Conservation (phyloP, 1,139 yeast genomes). For the Sugiyamaella xylanicola region DNA sequence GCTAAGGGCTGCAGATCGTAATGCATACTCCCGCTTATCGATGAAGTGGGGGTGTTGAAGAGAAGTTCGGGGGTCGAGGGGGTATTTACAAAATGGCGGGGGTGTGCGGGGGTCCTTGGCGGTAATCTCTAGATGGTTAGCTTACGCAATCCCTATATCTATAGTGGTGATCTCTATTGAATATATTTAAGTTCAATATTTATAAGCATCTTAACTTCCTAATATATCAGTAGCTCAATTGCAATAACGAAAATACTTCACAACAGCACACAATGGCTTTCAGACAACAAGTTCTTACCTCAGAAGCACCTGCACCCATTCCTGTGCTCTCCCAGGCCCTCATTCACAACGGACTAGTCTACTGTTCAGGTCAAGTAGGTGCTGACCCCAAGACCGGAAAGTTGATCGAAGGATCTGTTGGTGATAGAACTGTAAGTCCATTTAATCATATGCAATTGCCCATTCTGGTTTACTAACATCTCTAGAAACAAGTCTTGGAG, state of each 20-base stretch:
- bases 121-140: no score
- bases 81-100: constrained; percentile 10
- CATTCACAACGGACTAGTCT: constrained; percentile 53
- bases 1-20: background rate
- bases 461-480: no score
- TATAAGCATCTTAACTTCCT: background rate
- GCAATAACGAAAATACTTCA: background rate
- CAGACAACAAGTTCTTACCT: constrained; percentile 31
- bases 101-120: constrained; percentile 1
- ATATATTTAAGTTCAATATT: background rate
- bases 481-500: constrained; percentile 31
- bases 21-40: background rate
- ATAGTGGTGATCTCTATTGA: background rate
- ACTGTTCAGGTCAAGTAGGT: constrained; percentile 53
- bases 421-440: constrained; percentile 31
- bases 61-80: background rate
- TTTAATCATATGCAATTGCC: background rate
- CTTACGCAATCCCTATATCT: no score
- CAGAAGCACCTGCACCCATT: constrained; percentile 35
- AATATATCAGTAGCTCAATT: background rate
- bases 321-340: constrained; percentile 51
- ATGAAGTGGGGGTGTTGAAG: background rate
- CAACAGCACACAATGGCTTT: constrained; percentile 20
- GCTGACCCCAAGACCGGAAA: constrained; percentile 43
- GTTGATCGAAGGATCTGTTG: constrained; percentile 37